These are phyloP conservation scores for Phylloporus sp. DNA, from an alignment of 768 basidiomycete genomes.

Conservation along the genomic window DNA sequence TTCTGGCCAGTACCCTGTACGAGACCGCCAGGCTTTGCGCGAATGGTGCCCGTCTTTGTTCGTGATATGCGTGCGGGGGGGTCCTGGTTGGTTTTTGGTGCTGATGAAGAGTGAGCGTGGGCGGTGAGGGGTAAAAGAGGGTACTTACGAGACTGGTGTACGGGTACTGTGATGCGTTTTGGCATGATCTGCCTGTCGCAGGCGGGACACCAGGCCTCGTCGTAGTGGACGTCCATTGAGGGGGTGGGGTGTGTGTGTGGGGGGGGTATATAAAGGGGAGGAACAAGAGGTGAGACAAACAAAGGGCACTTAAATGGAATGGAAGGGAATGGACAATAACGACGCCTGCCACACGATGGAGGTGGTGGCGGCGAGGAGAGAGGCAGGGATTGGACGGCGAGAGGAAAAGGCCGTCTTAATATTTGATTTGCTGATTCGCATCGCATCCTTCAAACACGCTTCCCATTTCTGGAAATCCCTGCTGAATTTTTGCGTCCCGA, in stretches of 20 bases:
- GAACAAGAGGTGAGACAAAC: slow-evolving; percentile 20
- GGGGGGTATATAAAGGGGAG: slow-evolving; percentile 9
- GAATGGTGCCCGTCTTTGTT: slow-evolving; percentile 35
- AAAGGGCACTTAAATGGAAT: slow-evolving; percentile 12
- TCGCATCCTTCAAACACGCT: slow-evolving; percentile 25
- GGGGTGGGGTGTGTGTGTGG: slow-evolving; percentile 14
- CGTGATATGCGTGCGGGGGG: slow-evolving; percentile 31
- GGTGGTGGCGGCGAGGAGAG: slow-evolving; percentile 18
- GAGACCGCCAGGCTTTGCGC: slow-evolving; percentile 46
- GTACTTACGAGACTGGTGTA: slow-evolving; percentile 43
- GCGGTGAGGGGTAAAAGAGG: not conserved
- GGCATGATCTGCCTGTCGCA: slow-evolving; percentile 78
- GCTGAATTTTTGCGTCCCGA: slow-evolving; percentile 24
- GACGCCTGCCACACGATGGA: not conserved
- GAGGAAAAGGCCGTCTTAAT: slow-evolving; percentile 33
- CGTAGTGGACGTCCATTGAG: slow-evolving; percentile 42
- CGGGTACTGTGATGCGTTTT: slow-evolving; percentile 58
- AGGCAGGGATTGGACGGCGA: slow-evolving; percentile 24
- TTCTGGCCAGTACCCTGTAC: slow-evolving; percentile 62
- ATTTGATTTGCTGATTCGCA: slow-evolving; percentile 38
- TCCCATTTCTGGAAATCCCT: slow-evolving; percentile 14
- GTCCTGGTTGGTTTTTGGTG: slow-evolving; percentile 28
- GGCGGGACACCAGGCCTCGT: slow-evolving; percentile 77
- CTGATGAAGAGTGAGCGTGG: slow-evolving; percentile 13
- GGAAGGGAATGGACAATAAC: slow-evolving; percentile 15